A percentile compares a stretch with the other conserved stretches of the same genome.
These are phyloP conservation scores for Termitomyces sp. DNA, from an alignment of 768 basidiomycete species.

Conservation along the genomic window DNA sequence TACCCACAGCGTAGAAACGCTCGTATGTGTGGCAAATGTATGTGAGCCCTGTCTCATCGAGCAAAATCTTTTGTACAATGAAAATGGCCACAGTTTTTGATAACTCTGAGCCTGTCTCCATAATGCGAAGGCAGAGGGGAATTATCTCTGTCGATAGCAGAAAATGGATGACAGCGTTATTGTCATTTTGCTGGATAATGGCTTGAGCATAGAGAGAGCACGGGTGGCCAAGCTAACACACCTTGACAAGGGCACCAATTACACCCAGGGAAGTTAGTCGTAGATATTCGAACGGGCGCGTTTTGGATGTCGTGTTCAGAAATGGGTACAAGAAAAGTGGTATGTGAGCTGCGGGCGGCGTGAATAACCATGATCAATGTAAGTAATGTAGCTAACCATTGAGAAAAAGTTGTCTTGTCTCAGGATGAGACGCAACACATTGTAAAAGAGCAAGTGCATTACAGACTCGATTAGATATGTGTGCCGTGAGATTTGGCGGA, in stretches of 20 bases:
- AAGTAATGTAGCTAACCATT: conserved; percentile 54
- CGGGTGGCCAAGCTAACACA: conserved; percentile 22
- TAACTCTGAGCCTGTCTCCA: conserved; percentile 98
- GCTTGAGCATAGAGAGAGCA: neutral
- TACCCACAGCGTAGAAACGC: conserved; percentile 97
- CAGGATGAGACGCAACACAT: conserved; percentile 96
- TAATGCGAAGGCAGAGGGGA: conserved; percentile 96
- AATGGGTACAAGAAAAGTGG: conserved; percentile 98
- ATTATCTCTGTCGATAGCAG: conserved; percentile 99
- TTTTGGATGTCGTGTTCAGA: conserved; percentile 98
- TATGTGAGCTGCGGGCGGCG: conserved; percentile 79
- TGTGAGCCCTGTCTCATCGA: conserved; percentile 95
- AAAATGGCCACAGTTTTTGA: conserved; percentile 99
- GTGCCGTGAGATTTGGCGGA: conserved; percentile 93
- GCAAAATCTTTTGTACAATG: conserved; percentile 96
- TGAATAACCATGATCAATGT: conserved; percentile 33
- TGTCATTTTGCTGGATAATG: conserved; percentile 89
- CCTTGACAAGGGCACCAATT: conserved; percentile 98
- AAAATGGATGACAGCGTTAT: conserved; percentile 98
- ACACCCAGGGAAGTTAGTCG: conserved; percentile 99
- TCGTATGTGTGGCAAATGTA: conserved; percentile 99
- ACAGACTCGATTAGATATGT: conserved; percentile 97
- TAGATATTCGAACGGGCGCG: conserved; percentile 98
- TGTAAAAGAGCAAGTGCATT: conserved; percentile 96
- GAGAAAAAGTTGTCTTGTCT: conserved; percentile 92